Percentiles rank a stretch among this genome's conserved stretches.
phyloP scores from a whole-genome alignment of 768 basidiomycete genomes.

The Boletellus sp. region DNA sequence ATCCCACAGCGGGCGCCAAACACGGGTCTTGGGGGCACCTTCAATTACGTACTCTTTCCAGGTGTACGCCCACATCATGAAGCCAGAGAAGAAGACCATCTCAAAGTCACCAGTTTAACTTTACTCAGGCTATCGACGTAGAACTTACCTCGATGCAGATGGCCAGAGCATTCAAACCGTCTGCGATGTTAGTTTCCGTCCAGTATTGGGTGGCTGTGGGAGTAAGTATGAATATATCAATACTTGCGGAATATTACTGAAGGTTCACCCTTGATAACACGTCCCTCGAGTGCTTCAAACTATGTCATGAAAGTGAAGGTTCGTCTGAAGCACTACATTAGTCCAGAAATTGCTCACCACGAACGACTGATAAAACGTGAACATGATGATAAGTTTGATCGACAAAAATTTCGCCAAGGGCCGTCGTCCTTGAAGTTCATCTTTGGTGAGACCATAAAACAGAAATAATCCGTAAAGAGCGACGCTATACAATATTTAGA shows the following conservation, averaged over 20 bases:
- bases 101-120: constrained; percentile 25
- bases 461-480: constrained; percentile 83
- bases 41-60: constrained; percentile 59
- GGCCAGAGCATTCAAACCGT: constrained; percentile 78
- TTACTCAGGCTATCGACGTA: not conserved
- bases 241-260: not conserved
- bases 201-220: constrained; percentile 67
- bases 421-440: constrained; percentile 70
- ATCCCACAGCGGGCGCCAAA: constrained; percentile 74
- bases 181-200: constrained; percentile 79
- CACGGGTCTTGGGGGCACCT: constrained; percentile 46
- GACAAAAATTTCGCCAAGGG: constrained; percentile 83
- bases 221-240: not conserved
- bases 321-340: not conserved
- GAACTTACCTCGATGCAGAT: constrained; percentile 73
- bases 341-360: constrained; percentile 43
- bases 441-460: constrained; percentile 78
- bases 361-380: constrained; percentile 85
- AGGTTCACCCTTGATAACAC: constrained; percentile 59
- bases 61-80: constrained; percentile 86
- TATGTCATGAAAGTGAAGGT: constrained; percentile 26
- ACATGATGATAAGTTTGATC: constrained; percentile 85
- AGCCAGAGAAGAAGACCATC: constrained; percentile 78
- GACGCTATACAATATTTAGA: constrained; percentile 41
- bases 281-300: constrained; percentile 64